Evolutionary conservation across 2,329 filamentous ascomycete genomes (phyloP).

Genomic region (Zopfia rhizophila): DNA sequence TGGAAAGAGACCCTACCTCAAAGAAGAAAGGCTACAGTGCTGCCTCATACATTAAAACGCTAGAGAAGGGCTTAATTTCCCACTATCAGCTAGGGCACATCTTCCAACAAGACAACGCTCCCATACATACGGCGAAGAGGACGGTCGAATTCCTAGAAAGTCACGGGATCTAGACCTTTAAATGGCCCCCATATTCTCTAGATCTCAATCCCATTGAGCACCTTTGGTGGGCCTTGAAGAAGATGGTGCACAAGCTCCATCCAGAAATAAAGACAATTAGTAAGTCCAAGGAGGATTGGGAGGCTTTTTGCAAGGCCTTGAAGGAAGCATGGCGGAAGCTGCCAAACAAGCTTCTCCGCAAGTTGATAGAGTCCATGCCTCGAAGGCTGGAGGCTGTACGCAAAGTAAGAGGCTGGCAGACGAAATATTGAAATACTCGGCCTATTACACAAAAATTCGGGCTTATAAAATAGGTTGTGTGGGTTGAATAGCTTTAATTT

Average conservation of each 20-base stretch:
- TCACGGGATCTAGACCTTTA: conserved; percentile 19
- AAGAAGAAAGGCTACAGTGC: conserved; percentile 13
- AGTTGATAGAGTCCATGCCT: conserved; percentile 15
- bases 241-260: conserved; percentile 17
- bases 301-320: conserved; percentile 1
- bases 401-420: conserved; percentile 6
- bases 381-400: conserved; percentile 6
- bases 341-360: conserved; percentile 7
- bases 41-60: conserved; percentile 12
- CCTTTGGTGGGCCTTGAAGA: conserved; percentile 29
- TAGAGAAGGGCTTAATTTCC: conserved; percentile 14
- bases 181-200: conserved; percentile 30
- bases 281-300: conserved; percentile 10
- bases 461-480: too few species aligned
- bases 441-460: too few species aligned
- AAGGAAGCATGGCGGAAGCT: conserved; percentile 14
- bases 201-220: conserved; percentile 37
- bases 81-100: conserved; percentile 6
- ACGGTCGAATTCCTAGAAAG: conserved; percentile 22
- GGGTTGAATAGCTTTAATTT: too few species aligned
- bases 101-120: conserved; percentile 35
- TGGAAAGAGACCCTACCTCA: conserved; percentile 13
- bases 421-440: too few species aligned
- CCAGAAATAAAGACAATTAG: conserved; percentile 18
- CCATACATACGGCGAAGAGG: conserved; percentile 24